Conservation (phyloP, 2,329 filamentous ascomycete genomes). For the Xylariaceae sp. region DNA sequence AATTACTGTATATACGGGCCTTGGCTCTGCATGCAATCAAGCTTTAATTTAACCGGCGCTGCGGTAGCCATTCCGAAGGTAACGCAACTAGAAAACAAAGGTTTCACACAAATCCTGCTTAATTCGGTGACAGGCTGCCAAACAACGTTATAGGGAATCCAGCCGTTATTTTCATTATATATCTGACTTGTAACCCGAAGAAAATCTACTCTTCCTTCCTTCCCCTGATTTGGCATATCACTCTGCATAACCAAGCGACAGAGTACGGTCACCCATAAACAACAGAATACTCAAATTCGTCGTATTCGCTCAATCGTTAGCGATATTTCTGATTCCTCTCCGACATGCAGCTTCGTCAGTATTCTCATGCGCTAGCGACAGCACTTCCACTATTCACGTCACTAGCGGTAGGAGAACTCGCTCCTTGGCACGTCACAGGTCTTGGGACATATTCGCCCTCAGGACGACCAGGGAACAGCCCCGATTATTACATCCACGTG, state of each 20-base stretch:
- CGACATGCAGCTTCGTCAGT: conserved; percentile 7
- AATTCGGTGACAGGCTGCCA: conserved; percentile 7
- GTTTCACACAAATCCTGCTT: neutral
- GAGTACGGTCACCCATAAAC: too few species aligned
- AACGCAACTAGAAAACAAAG: neutral
- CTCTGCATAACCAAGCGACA: too few species aligned
- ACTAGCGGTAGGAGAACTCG: conserved; percentile 1
- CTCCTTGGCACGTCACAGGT: conserved; percentile 38
- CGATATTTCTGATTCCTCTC: neutral
- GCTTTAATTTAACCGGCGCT: conserved; percentile 2
- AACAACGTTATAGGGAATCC: neutral
- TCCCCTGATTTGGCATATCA: too few species aligned
- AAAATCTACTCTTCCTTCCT: too few species aligned
- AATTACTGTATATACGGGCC: conserved; percentile 19
- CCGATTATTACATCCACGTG: conserved; percentile 30
- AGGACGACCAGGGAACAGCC: conserved; percentile 33
- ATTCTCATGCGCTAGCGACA: neutral
- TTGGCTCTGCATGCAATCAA: conserved; percentile 9
- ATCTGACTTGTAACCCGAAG: neutral
- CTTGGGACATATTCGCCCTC: conserved; percentile 37
- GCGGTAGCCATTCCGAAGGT: neutral
- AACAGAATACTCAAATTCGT: neutral
- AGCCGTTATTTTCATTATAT: neutral
- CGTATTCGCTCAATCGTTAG: neutral
- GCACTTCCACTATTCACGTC: conserved; percentile 4